Conservation (phyloP, 176 grass and related monocot species). For the Olyra latifolia region DNA sequence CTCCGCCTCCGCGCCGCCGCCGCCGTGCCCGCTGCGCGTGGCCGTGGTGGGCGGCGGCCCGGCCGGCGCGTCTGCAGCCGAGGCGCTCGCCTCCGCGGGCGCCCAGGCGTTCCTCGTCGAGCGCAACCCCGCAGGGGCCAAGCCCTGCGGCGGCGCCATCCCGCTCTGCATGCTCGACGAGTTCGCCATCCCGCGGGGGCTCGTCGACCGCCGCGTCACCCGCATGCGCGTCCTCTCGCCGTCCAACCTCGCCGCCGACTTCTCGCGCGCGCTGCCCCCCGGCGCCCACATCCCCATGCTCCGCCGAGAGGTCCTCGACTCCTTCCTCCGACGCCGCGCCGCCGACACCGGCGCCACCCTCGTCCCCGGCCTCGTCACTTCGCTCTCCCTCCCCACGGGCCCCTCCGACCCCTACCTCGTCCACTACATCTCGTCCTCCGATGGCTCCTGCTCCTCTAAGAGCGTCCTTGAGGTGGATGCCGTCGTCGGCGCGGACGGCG, state of each 20-base stretch:
- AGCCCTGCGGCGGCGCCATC: slow-evolving; percentile 94
- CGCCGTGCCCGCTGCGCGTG: slow-evolving; percentile 55
- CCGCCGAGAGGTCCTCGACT: slow-evolving; percentile 87
- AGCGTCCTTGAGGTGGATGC: slow-evolving; percentile 69
- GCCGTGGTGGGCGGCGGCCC: slow-evolving; percentile 87
- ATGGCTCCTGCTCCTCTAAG: background rate
- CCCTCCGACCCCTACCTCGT: slow-evolving; percentile 59
- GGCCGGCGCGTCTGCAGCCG: slow-evolving; percentile 73
- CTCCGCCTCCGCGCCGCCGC: background rate
- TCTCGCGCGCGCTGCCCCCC: slow-evolving; percentile 56
- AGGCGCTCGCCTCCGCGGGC: slow-evolving; percentile 62
- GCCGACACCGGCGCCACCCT: slow-evolving; percentile 53
- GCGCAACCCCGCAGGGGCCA: slow-evolving; percentile 68
- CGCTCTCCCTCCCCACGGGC: slow-evolving; percentile 43
- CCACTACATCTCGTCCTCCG: slow-evolving; percentile 58
- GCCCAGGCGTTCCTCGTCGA: slow-evolving; percentile 75
- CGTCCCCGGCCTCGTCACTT: slow-evolving; percentile 71
- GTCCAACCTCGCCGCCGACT: slow-evolving; percentile 80
- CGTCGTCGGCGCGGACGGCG: slow-evolving; percentile 84
- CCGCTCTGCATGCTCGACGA: slow-evolving; percentile 93
- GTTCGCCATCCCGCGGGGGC: slow-evolving; percentile 66
- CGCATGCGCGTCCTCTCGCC: slow-evolving; percentile 84
- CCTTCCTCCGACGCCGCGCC: slow-evolving; percentile 71
- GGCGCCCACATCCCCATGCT: slow-evolving; percentile 91
- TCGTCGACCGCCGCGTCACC: slow-evolving; percentile 84